phyloP scores from a whole-genome alignment of 108 stramenopile genomes.

The Conticribra guillardii region DNA sequence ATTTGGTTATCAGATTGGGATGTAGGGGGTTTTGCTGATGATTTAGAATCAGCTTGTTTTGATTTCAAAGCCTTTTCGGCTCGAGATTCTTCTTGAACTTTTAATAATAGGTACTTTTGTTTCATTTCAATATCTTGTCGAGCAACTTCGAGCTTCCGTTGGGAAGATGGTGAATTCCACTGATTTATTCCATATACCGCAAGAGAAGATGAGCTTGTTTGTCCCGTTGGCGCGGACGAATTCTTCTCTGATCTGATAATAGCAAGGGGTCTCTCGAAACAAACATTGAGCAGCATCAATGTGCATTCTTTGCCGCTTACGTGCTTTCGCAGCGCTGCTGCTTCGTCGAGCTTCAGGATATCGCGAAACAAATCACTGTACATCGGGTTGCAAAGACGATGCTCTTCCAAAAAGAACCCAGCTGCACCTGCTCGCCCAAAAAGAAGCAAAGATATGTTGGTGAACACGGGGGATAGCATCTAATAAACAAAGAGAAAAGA shows the following conservation, averaged over 20 bases:
- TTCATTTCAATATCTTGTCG: constrained; percentile 62
- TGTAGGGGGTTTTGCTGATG: constrained; percentile 13
- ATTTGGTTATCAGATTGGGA: constrained; percentile 7
- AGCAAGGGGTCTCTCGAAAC: constrained; percentile 84
- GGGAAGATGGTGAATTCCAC: constrained; percentile 41
- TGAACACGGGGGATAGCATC: background rate
- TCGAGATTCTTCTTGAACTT: constrained; percentile 53
- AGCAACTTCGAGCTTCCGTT: constrained; percentile 43
- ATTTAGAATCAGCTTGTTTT: constrained; percentile 30
- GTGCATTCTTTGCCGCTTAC: constrained; percentile 67
- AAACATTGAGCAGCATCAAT: constrained; percentile 73
- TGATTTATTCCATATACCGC: constrained; percentile 28
- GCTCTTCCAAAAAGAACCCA: constrained; percentile 64
- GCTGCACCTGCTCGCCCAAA: constrained; percentile 57
- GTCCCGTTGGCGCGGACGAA: constrained; percentile 17
- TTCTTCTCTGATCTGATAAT: constrained; percentile 84
- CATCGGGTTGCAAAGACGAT: constrained; percentile 73
- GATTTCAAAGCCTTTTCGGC: constrained; percentile 48
- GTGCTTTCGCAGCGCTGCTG: constrained; percentile 58
- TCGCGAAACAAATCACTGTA: constrained; percentile 82
- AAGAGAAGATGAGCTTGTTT: constrained; percentile 26
- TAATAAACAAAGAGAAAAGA: background rate
- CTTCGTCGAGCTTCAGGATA: constrained; percentile 63
- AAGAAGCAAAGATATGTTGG: too few species aligned
- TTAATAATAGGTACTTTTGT: constrained; percentile 54